Percentiles rank a stretch among this genome's conserved stretches.
Evolutionary conservation across 805 yeast species (phyloP).

Genomic region (Yamadazyma endophytica): DNA sequence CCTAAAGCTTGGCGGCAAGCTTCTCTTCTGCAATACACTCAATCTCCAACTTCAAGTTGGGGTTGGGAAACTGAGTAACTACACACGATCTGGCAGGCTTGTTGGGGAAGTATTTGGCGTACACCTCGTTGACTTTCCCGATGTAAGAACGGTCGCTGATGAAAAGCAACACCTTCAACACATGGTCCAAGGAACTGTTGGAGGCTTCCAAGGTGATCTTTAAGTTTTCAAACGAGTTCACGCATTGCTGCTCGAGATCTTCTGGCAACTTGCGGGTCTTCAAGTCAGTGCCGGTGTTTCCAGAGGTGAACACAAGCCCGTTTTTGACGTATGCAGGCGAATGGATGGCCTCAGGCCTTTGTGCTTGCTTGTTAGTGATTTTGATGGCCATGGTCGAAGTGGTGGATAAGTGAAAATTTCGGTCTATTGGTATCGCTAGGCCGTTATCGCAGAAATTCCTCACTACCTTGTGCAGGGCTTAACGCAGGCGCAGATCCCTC

Average conservation of each 20-base stretch:
- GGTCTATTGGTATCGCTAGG: no score
- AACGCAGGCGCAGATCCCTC: no score
- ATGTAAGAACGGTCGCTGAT: slow-evolving; percentile 39
- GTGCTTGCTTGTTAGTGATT: no score
- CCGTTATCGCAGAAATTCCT: no score
- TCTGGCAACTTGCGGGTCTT: slow-evolving; percentile 35
- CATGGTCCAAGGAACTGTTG: slow-evolving; percentile 41
- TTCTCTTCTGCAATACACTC: slow-evolving; percentile 40
- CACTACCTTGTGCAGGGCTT: no score
- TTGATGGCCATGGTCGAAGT: no score
- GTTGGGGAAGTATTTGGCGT: slow-evolving; percentile 38
- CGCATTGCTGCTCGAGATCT: slow-evolving; percentile 41
- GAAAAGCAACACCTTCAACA: slow-evolving; percentile 47
- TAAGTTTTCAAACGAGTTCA: slow-evolving; percentile 37
- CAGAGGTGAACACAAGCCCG: slow-evolving; percentile 40
- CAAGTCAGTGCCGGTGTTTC: slow-evolving; percentile 37
- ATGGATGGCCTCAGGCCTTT: slow-evolving; percentile 8
- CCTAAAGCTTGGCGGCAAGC: no score
- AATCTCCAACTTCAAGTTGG: slow-evolving; percentile 43
- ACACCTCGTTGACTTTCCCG: slow-evolving; percentile 40
- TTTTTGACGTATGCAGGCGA: slow-evolving; percentile 19
- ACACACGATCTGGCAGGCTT: slow-evolving; percentile 52
- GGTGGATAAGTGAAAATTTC: no score
- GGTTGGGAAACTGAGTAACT: slow-evolving; percentile 46
- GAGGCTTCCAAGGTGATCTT: slow-evolving; percentile 34